Evolutionary conservation across 2,329 filamentous ascomycete species (phyloP).

Genomic region (Penicillium frequentans): DNA sequence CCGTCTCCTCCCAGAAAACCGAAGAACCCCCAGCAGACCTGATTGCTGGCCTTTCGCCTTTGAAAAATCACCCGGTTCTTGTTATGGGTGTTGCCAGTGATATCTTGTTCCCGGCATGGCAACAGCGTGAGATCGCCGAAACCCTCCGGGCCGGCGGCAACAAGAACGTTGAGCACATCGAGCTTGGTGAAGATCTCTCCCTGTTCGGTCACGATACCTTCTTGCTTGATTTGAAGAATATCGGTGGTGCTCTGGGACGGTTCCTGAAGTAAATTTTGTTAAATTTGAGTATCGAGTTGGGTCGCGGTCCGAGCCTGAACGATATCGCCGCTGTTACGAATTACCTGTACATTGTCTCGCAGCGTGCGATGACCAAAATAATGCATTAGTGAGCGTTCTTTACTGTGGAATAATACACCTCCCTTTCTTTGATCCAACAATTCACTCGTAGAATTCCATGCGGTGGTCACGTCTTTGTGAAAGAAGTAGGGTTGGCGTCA

Average conservation of each 20-base stretch:
- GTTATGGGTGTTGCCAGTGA: conserved; percentile 95
- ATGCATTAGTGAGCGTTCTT: conserved; percentile 17
- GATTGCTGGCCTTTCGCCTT: conserved; percentile 67
- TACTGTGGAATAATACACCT: conserved; percentile 7
- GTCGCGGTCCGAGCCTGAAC: background rate
- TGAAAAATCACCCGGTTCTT: conserved; percentile 77
- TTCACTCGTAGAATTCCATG: background rate
- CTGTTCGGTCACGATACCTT: conserved; percentile 98
- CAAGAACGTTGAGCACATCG: conserved; percentile 77
- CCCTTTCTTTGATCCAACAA: background rate
- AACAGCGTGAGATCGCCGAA: conserved; percentile 90
- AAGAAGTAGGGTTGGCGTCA: background rate
- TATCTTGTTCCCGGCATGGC: conserved; percentile 96
- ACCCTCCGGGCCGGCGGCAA: conserved; percentile 78
- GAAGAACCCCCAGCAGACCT: conserved; percentile 72
- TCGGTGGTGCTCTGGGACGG: conserved; percentile 76
- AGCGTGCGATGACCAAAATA: conserved; percentile 9
- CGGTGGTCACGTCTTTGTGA: background rate
- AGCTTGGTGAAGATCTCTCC: conserved; percentile 91
- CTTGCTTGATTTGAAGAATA: conserved; percentile 84
- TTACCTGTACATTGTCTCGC: conserved; percentile 5
- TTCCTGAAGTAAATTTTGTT: conserved; percentile 57
- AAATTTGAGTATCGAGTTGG: background rate
- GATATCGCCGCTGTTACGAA: background rate
- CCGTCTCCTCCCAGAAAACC: conserved; percentile 17